Percentiles rank a stretch among this genome's conserved stretches.
Evolutionary conservation across 441 rosid genomes (phyloP).

Genomic region (Cnidoscolus chayamansa): DNA sequence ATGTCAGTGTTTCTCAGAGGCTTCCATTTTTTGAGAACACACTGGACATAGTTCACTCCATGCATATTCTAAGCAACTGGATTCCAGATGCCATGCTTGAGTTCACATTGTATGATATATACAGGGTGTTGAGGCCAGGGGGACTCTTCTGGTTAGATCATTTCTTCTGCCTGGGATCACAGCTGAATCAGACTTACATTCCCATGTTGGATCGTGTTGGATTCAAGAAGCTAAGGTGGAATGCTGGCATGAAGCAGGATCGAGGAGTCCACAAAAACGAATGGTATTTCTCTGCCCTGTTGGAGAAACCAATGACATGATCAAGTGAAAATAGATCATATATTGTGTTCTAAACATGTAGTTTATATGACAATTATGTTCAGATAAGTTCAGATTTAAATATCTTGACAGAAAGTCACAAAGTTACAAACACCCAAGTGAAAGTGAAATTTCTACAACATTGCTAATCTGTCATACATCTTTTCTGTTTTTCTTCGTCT

Average conservation of each 20-base stretch:
- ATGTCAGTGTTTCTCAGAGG: conserved; percentile 46
- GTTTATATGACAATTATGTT: background rate
- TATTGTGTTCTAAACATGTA: background rate
- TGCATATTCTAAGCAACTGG: conserved; percentile 54
- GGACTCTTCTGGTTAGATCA: conserved; percentile 57
- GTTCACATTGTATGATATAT: conserved; percentile 42
- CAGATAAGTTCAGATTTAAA: background rate
- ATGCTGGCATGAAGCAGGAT: conserved; percentile 41
- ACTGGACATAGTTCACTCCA: conserved; percentile 51
- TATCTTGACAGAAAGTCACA: too few species aligned
- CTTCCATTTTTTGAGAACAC: conserved; percentile 58
- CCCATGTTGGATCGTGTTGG: conserved; percentile 43
- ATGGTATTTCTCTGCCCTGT: conserved; percentile 49
- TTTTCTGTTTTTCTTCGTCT: background rate
- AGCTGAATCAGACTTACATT: conserved; percentile 44
- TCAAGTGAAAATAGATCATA: background rate
- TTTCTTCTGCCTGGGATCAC: conserved; percentile 48
- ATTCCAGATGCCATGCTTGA: conserved; percentile 47
- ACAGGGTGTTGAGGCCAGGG: conserved; percentile 52
- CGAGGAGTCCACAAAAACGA: conserved; percentile 32
- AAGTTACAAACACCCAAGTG: background rate
- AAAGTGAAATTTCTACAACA: background rate
- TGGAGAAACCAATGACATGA: conserved; percentile 48
- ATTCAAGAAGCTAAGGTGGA: conserved; percentile 47
- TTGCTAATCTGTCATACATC: background rate